A percentile compares a stretch with the other conserved stretches of the same genome.
These are phyloP conservation scores for Intubia oerlemansii DNA, from an alignment of 2,329 filamentous ascomycete genomes.

Conservation along the genomic window DNA sequence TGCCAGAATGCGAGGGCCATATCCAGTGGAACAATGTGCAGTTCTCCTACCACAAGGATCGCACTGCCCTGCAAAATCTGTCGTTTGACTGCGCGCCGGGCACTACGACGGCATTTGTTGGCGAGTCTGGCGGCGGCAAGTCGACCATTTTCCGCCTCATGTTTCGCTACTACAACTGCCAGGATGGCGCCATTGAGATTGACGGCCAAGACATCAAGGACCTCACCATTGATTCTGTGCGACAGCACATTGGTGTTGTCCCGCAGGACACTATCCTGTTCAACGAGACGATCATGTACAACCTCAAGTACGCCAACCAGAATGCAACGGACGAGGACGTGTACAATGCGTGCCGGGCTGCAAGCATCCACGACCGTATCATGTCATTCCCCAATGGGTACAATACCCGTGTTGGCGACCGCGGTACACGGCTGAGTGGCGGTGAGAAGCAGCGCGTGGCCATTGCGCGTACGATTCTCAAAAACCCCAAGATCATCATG, in stretches of 20 bases:
- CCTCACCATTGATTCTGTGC: constrained; percentile 81
- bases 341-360: constrained; percentile 26
- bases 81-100: constrained; percentile 73
- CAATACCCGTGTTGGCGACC: constrained; percentile 28
- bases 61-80: constrained; percentile 64
- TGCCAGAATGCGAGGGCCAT: constrained; percentile 54
- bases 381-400: constrained; percentile 30
- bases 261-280: constrained; percentile 74
- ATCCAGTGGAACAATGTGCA: constrained; percentile 76
- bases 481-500: constrained; percentile 47
- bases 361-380: constrained; percentile 33
- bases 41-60: constrained; percentile 76
- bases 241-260: constrained; percentile 81
- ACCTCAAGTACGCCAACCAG: constrained; percentile 28
- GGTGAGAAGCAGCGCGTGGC: constrained; percentile 38
- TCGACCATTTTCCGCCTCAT: constrained; percentile 90
- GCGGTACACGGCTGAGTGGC: constrained; percentile 32
- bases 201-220: constrained; percentile 71
- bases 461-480: constrained; percentile 43
- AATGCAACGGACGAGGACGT: constrained; percentile 26
- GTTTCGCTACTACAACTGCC: constrained; percentile 87
- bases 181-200: constrained; percentile 59
- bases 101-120: constrained; percentile 87
- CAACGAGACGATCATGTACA: constrained; percentile 33
- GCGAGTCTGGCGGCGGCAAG: constrained; percentile 91